Base-by-base conservation (phyloP, 164 flowering plant species). In the Berberis vulgaris region DNA sequence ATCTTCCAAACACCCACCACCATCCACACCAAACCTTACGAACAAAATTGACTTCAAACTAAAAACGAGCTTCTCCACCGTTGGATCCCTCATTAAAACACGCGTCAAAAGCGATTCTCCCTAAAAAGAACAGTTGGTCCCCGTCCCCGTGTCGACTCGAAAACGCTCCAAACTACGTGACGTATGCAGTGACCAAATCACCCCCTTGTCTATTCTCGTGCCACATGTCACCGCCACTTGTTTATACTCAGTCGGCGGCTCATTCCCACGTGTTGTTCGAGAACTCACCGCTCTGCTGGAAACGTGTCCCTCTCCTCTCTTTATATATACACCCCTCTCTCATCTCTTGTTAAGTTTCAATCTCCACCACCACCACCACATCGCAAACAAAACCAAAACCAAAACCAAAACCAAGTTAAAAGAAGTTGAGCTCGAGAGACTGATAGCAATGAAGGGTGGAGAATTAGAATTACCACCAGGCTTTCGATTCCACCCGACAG, bases 401-500 rank as follows among this genome's bases (percentile, higher is more conserved):
- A 55, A 57, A 41, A 45, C 26, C 46, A 59, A 13, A 9, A 53
- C 40, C 39, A 1, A 39, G 13, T 10, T 10, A 6, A 41, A 40
- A 43, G 41, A n/a, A 54, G 26, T 11, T 11, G 10, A 47, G 10
- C 50, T 11, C 50, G 10, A 26, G 26, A 26, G 9, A 47, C 2
- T 6, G 1, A 47, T 13, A 60, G 41, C 10, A 49, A 44, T 64
- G 66, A 62, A 54, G 41, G 46, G 74, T 55, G 60, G 76, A 74
- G 78, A n/a, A 38, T 69, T 84, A 47, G 80, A 81, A 61, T 55
- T 86, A 13, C 91, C 91, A 1, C 83, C 88, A 0, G 91, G 89
- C 0, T 85, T 85, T 68, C 44, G 89, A 50, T 85, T 85, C 67
- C 86, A 85, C 64, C 89, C 89, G 9, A 86, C 91, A 41, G 91